Base-by-base conservation (phyloP, 768 basidiomycete species). In the Tricholoma bakamatsutake region DNA sequence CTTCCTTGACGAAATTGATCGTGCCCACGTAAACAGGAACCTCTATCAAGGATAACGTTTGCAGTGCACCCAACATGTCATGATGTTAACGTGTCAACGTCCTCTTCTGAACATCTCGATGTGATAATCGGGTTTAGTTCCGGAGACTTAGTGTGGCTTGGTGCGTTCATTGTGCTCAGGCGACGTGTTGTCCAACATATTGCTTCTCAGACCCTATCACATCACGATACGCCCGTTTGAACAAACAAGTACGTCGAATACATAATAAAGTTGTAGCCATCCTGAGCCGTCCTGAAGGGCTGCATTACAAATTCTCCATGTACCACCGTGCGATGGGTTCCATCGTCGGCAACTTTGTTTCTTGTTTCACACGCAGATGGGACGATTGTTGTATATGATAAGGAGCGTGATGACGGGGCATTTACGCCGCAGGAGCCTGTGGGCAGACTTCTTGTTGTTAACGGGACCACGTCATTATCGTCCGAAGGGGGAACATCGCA, bases 91-190 rank as follows among this genome's bases (percentile, higher is more conserved):
- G 68, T 76, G 5, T 69, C 81, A 1, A 97, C 95, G 1, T 84
- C 90, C 6, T 86, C 84, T 3, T 73, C 87, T 10, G 87, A 93
- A 40, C 82, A 84, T 43, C 71, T 98, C 33, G 95, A 98, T 63
- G 77, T 97, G 5, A 80, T 98, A 56, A 88, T 98, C 63, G 97
- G 96, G 5, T 98, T 97, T 67, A 80, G 76, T 58, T 90, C 94
- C 0, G 97, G 97, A n/a, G 97, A 99, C 72, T 75, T 99, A 35
- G 73, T 98, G 49, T 98, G 97, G 97, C 77, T 98, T 54, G 95
- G 95, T 90, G 59, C 60, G 80, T 68, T 42, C 28, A 8, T 3
- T 17, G 10, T 18, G 13, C 50, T 27, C 43, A 33, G 46, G 21
- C 56, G 7, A 53, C 28, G 45, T 37, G 13, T 62, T 35, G 56